These are phyloP conservation scores for Flueggea neowawraea DNA, from an alignment of 441 rosid species.

Conservation along the genomic window DNA sequence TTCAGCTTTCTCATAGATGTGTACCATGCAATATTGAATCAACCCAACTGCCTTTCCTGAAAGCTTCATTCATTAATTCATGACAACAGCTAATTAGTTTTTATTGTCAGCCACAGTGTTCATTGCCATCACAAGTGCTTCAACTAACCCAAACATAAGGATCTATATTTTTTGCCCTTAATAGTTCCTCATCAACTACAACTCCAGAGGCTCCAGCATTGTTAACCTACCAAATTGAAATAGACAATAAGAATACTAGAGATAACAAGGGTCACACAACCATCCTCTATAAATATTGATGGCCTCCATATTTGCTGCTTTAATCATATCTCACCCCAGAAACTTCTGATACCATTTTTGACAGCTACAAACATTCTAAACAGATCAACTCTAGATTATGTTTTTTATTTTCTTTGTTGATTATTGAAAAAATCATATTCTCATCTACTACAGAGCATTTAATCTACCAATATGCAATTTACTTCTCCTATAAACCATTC, in stretches of 20 bases:
- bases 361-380: too few species aligned
- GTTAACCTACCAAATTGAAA: constrained; percentile 31
- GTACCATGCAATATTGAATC: constrained; percentile 28
- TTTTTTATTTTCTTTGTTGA: too few species aligned
- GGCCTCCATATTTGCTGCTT: too few species aligned
- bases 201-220: constrained; percentile 46
- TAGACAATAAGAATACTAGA: not conserved
- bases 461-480: too few species aligned
- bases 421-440: too few species aligned
- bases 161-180: constrained; percentile 38
- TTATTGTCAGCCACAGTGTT: not conserved
- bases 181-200: constrained; percentile 26
- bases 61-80: constrained; percentile 23
- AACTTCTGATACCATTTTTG: too few species aligned
- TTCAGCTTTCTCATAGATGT: constrained; percentile 36
- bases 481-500: too few species aligned
- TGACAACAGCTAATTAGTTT: not conserved
- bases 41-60: constrained; percentile 31
- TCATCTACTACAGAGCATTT: too few species aligned
- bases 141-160: constrained; percentile 35
- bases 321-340: too few species aligned
- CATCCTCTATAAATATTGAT: too few species aligned
- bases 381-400: too few species aligned
- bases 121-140: not conserved
- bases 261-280: too few species aligned